phyloP scores from a whole-genome alignment of 2,329 filamentous ascomycete species.

The Colletotrichum plurivorum region DNA sequence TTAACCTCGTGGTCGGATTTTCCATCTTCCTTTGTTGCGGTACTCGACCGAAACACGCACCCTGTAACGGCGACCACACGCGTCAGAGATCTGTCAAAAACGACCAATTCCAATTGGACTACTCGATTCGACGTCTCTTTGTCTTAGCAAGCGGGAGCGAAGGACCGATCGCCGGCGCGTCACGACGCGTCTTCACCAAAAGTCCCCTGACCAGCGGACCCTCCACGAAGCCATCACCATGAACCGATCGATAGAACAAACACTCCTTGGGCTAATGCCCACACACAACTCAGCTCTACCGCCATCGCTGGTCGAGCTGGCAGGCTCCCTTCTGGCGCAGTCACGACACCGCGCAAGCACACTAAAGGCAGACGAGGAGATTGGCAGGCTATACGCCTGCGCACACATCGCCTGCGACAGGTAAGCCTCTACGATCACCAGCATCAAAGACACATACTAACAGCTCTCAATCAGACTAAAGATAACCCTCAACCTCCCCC shows the following conservation, averaged over 20 bases:
- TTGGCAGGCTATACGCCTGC: constrained; percentile 87
- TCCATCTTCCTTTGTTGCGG: background rate
- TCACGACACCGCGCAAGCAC: constrained; percentile 83
- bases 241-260: constrained; percentile 82
- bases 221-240: constrained; percentile 59
- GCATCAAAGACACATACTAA: background rate
- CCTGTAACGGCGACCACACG: background rate
- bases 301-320: constrained; percentile 77
- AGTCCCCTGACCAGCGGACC: constrained; percentile 6
- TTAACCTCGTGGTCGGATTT: background rate
- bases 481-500: constrained; percentile 81
- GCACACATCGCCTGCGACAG: constrained; percentile 91
- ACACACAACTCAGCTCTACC: constrained; percentile 79
- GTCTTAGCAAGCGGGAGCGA: background rate
- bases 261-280: constrained; percentile 80
- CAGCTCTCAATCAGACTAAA: constrained; percentile 69
- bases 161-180: constrained; percentile 17
- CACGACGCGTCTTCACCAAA: constrained; percentile 30
- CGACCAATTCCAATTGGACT: background rate
- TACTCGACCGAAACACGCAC: background rate
- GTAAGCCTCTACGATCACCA: constrained; percentile 57
- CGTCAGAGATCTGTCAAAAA: background rate
- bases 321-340: constrained; percentile 82
- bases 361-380: constrained; percentile 88
- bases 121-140: background rate